Percentiles rank a stretch among this genome's conserved stretches.
Evolutionary conservation across 1,139 yeast genomes (phyloP).

Genomic region (Lodderomyces oxycetoniae): DNA sequence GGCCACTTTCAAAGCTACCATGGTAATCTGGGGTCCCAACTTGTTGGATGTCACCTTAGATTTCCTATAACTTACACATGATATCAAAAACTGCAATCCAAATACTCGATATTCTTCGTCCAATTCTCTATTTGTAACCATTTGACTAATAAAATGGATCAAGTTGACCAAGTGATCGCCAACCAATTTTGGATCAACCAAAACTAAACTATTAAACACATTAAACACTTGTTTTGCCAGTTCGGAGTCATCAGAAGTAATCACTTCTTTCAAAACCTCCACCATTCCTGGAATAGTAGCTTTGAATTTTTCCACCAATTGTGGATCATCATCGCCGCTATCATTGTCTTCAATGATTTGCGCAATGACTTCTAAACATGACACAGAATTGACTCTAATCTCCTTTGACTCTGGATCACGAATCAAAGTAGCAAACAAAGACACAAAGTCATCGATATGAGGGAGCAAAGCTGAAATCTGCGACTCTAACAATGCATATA

Average conservation of each 20-base stretch:
- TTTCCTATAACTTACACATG: slow-evolving; percentile 70
- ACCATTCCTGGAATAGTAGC: slow-evolving; percentile 76
- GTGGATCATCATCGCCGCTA: slow-evolving; percentile 20
- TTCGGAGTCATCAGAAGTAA: slow-evolving; percentile 66
- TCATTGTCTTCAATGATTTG: slow-evolving; percentile 58
- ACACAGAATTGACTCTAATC: slow-evolving; percentile 77
- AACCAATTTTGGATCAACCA: slow-evolving; percentile 70
- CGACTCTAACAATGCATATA: slow-evolving; percentile 74
- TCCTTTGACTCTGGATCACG: slow-evolving; percentile 63
- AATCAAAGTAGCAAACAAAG: slow-evolving; percentile 64
- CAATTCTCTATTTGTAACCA: slow-evolving; percentile 60
- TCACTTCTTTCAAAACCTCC: slow-evolving; percentile 71
- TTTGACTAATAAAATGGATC: slow-evolving; percentile 69
- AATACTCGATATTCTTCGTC: slow-evolving; percentile 82
- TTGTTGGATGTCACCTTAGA: slow-evolving; percentile 60
- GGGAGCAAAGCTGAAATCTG: slow-evolving; percentile 60
- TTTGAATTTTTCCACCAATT: slow-evolving; percentile 57
- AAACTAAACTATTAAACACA: slow-evolving; percentile 74
- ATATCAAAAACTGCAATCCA: slow-evolving; percentile 79
- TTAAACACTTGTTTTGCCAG: slow-evolving; percentile 75
- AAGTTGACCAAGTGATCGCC: slow-evolving; percentile 73
- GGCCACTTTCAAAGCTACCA: slow-evolving; percentile 71
- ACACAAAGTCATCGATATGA: slow-evolving; percentile 63
- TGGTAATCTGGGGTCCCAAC: slow-evolving; percentile 75
- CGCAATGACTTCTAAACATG: slow-evolving; percentile 76